These are phyloP conservation scores for Umbelopsis sp. DNA, from an alignment of 192 early-diverging fungal species.

Conservation along the genomic window DNA sequence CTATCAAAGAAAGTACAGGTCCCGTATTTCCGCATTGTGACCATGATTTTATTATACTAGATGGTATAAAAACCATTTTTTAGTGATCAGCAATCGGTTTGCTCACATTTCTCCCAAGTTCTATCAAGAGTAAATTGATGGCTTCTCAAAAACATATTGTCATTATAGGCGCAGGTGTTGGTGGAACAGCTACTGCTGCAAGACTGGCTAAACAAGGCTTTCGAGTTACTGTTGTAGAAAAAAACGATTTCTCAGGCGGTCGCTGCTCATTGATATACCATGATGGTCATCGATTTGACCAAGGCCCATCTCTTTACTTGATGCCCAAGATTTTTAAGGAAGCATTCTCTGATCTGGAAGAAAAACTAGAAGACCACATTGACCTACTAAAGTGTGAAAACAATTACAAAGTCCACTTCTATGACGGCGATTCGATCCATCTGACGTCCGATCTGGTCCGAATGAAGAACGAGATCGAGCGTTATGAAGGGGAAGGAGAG, in stretches of 20 bases:
- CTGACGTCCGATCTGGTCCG: conserved; percentile 49
- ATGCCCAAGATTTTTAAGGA: conserved; percentile 57
- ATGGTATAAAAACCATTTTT: not conserved
- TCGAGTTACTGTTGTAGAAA: conserved; percentile 48
- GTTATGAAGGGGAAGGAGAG: conserved; percentile 42
- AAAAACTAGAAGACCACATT: conserved; percentile 45
- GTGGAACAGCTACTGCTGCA: conserved; percentile 56
- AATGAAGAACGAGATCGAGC: conserved; percentile 55
- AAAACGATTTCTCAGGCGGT: conserved; percentile 54
- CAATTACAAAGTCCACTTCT: conserved; percentile 59
- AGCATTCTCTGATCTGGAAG: conserved; percentile 49
- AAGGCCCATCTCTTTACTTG: conserved; percentile 59
- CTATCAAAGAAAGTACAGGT: not conserved
- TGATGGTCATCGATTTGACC: conserved; percentile 58
- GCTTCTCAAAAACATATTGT: conserved; percentile 39
- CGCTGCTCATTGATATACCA: conserved; percentile 53
- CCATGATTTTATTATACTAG: not conserved
- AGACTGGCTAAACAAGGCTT: conserved; percentile 45
- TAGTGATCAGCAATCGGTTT: not conserved
- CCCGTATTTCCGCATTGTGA: conserved; percentile 3
- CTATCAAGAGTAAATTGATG: conserved; percentile 11
- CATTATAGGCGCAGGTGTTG: conserved; percentile 57
- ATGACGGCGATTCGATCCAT: conserved; percentile 47
- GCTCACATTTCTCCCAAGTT: not conserved
- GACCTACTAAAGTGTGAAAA: conserved; percentile 48